Percentiles rank a stretch among this genome's conserved stretches.
phyloP scores from a whole-genome alignment of 305 asterid species.

The Fraxinus albicans region DNA sequence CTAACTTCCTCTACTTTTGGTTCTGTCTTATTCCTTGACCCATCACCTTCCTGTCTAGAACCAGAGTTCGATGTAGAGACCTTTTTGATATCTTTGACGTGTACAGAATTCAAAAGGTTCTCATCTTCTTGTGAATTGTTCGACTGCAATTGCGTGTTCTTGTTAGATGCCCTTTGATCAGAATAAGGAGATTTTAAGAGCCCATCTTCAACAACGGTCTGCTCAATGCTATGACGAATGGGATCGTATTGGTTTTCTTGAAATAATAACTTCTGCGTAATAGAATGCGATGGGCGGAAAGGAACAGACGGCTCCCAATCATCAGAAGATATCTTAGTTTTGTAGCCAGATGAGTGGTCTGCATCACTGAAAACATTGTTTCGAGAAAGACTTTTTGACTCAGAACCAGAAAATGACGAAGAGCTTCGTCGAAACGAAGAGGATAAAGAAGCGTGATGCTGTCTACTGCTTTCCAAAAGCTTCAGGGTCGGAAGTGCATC shows the following conservation, averaged over 20 bases:
- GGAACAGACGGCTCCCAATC: conserved; percentile 86
- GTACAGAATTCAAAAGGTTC: conserved; percentile 36
- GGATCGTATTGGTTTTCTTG: conserved; percentile 53
- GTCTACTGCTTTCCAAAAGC: conserved; percentile 35
- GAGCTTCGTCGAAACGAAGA: conserved; percentile 39
- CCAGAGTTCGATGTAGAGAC: conserved; percentile 35
- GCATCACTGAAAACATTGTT: conserved; percentile 29
- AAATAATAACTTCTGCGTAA: conserved; percentile 53
- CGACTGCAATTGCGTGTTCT: conserved; percentile 36
- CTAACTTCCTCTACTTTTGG: conserved; percentile 38
- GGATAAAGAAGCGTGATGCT: conserved; percentile 38
- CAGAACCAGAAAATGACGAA: conserved; percentile 46
- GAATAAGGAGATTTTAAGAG: conserved; percentile 38
- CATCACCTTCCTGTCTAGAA: conserved; percentile 35
- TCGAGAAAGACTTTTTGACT: conserved; percentile 36
- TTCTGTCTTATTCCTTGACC: conserved; percentile 26
- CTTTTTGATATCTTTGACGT: conserved; percentile 32
- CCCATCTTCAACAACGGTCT: conserved; percentile 33
- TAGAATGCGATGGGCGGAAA: conserved; percentile 64
- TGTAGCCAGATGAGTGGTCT: conserved; percentile 26
- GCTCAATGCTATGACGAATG: conserved; percentile 41
- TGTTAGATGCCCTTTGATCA: conserved; percentile 55
- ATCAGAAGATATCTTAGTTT: conserved; percentile 34
- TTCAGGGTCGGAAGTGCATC: conserved; percentile 34
- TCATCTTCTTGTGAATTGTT: conserved; percentile 41